Evolutionary conservation across 805 yeast genomes (phyloP), one percentile per base, ranked within the genome.

Genomic region (Saturnispora bothae): DNA sequence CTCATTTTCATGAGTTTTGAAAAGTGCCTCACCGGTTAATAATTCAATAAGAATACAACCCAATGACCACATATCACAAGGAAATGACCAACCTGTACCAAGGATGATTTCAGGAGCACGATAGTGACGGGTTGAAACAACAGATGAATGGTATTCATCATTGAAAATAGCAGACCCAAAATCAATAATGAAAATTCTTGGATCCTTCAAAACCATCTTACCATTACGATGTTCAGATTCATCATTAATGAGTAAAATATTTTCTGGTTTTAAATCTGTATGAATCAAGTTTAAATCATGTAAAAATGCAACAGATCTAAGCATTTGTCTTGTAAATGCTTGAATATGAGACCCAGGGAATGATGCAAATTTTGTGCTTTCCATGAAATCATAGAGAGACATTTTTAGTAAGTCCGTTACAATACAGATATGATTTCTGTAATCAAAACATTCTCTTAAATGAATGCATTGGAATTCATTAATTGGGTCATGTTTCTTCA

Each of bases 201-300:
- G 94, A 54, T 83, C 77, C 34, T 68, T 70, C 45, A 92, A 68
- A 8, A 84, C 66, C 23, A 60, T 55, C 18, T 48, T 44, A 37
- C 61, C 51, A 31, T 56, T 59, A 47, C 66, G 66, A 34, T 66
- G 60, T 12, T 47, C 49, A 41, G 53, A 72, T 1, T 69, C 57
- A 49, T 68, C 74, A 49, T 76, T 73, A 41, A 73, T 71, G 25
- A 86, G 64, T 25, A 92, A 59, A 31, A 92, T 82, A 56, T 92
- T 92, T 58, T 92, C 99, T 1, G 99, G 99, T 61, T 92, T 92
- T 48, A 92, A 67, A 58, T 92, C 99, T 0, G 99, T 92, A 60
- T 92, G 99, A 31, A 92, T 84, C 34, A 92, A 68, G 38, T 81
- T 83, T 54, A 92, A 65, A 52, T 84, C 95, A 57, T 92, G 99